Evolutionary conservation across 2,329 filamentous ascomycete species (phyloP).

Genomic region (Calonectria honghensis): DNA sequence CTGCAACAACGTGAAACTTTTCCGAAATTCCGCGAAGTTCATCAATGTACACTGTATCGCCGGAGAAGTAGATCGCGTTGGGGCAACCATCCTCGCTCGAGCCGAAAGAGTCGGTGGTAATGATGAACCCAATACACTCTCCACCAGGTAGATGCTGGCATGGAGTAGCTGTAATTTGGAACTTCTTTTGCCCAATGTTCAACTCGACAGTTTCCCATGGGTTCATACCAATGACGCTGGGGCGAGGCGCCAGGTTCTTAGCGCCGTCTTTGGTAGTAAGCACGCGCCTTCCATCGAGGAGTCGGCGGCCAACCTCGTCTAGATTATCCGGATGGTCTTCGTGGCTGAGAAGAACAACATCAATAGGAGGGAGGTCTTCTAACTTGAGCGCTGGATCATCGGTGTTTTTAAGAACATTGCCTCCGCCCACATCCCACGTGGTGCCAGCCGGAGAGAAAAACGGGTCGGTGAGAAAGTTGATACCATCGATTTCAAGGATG

Average conservation of each 20-base stretch:
- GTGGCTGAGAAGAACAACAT: neutral
- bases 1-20: neutral
- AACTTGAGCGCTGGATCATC: neutral
- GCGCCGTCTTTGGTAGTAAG: neutral
- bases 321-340: neutral
- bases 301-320: neutral
- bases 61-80: neutral
- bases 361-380: neutral
- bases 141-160: neutral
- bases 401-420: neutral
- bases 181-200: neutral
- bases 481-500: neutral
- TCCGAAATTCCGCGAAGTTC: neutral
- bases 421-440: neutral
- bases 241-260: neutral
- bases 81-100: neutral
- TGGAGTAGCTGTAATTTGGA: neutral
- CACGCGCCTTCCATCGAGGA: neutral
- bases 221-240: neutral
- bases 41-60: neutral
- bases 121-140: neutral
- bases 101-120: neutral
- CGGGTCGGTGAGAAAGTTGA: neutral
- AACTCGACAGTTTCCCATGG: neutral
- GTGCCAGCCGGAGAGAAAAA: neutral